These are phyloP conservation scores for Trichoderma asperelloides DNA, from an alignment of 495 filamentous ascomycete genomes.

Conservation along the genomic window DNA sequence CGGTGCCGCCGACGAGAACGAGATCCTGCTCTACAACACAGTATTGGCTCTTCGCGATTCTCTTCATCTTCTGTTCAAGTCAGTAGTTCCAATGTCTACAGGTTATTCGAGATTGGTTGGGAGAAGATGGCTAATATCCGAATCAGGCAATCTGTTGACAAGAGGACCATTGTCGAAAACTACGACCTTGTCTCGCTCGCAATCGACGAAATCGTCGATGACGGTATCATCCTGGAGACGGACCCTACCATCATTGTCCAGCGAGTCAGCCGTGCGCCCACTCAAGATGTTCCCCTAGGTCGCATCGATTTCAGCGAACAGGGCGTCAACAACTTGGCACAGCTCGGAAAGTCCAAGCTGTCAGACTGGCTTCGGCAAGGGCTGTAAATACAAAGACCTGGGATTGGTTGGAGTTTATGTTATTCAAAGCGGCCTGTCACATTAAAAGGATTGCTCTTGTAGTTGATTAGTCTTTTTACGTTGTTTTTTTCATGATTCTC, in stretches of 20 bases:
- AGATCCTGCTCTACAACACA: conserved; percentile 91
- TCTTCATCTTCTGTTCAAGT: conserved; percentile 89
- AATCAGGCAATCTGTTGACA: conserved; percentile 75
- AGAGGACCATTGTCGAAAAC: conserved; percentile 95
- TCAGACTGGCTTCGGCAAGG: conserved; percentile 84
- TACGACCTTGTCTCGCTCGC: conserved; percentile 87
- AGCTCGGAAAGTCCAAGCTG: conserved; percentile 88
- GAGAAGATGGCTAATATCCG: conserved; percentile 20
- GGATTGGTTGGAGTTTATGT: not conserved
- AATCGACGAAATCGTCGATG: conserved; percentile 93
- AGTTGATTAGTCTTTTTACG: not conserved
- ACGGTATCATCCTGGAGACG: conserved; percentile 93
- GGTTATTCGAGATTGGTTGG: not conserved
- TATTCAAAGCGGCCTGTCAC: not conserved
- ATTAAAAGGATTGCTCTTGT: not conserved
- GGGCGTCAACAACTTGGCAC: conserved; percentile 88
- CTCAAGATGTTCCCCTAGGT: conserved; percentile 83
- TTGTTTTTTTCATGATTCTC: not conserved
- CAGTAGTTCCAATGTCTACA: conserved; percentile 21
- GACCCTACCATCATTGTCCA: conserved; percentile 88
- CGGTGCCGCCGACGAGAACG: conserved; percentile 86
- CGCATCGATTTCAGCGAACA: conserved; percentile 93
- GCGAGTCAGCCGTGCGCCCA: conserved; percentile 83
- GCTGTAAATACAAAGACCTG: conserved; percentile 28
- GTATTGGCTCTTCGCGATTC: conserved; percentile 81